phyloP scores from a whole-genome alignment of 2,329 filamentous ascomycete genomes.

The Penicillium sp. region DNA sequence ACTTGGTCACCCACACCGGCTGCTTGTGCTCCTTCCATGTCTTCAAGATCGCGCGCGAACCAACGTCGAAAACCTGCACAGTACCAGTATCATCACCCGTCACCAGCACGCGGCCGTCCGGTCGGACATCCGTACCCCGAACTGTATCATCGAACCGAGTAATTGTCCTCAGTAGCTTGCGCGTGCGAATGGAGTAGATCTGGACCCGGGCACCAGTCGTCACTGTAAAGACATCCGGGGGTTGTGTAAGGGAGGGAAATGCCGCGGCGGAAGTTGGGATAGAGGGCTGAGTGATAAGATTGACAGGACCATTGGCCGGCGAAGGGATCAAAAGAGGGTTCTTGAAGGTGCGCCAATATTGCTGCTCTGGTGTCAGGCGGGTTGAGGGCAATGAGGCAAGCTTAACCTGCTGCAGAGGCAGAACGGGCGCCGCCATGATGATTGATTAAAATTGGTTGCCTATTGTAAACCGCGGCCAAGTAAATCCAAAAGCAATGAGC shows the following conservation, averaged over 20 bases:
- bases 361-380: conserved; percentile 76
- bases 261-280: conserved; percentile 43
- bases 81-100: conserved; percentile 87
- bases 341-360: conserved; percentile 94
- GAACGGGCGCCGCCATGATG: conserved; percentile 79
- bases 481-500: background rate
- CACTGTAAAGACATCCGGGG: conserved; percentile 68
- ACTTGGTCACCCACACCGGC: conserved; percentile 86
- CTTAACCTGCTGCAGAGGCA: conserved; percentile 74
- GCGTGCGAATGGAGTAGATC: conserved; percentile 85
- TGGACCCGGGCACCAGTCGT: conserved; percentile 93
- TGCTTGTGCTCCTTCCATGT: conserved; percentile 94
- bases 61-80: conserved; percentile 92
- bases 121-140: conserved; percentile 79
- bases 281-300: conserved; percentile 73
- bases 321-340: conserved; percentile 86
- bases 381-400: conserved; percentile 76
- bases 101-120: conserved; percentile 82
- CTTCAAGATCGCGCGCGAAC: conserved; percentile 83
- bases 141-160: conserved; percentile 89
- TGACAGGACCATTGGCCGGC: conserved; percentile 82
- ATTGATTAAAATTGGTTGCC: background rate
- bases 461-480: background rate
- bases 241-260: conserved; percentile 44
- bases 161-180: conserved; percentile 90